phyloP scores from a whole-genome alignment of 352 stramenopile species.

The Nothophytophthora sp. region DNA sequence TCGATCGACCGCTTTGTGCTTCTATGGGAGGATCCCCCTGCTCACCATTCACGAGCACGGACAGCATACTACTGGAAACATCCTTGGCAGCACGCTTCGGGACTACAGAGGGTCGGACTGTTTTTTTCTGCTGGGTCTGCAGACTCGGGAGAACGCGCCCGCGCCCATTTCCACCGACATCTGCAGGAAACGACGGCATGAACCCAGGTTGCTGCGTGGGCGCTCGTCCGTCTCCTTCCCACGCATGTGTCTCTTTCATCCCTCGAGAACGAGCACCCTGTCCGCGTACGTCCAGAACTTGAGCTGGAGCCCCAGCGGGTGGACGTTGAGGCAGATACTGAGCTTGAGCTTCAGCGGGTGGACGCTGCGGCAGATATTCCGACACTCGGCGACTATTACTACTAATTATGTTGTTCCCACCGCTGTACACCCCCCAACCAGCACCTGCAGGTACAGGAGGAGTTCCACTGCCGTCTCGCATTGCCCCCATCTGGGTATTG shows the following conservation, averaged over 20 bases:
- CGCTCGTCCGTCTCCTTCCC: constrained; percentile 16
- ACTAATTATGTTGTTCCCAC: constrained; percentile 3
- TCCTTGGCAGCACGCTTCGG: constrained; percentile 67
- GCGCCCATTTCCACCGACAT: constrained; percentile 3
- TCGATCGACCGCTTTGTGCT: neutral
- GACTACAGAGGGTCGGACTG: constrained; percentile 4
- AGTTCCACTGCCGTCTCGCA: neutral
- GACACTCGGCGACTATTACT: constrained; percentile 11
- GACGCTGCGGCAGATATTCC: too few relatives aligned
- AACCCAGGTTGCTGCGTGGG: constrained; percentile 11
- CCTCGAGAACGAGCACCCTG: constrained; percentile 9
- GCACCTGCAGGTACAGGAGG: neutral
- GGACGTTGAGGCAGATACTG: constrained; percentile 6
- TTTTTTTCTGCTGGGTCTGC: constrained; percentile 21
- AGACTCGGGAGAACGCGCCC: constrained; percentile 10
- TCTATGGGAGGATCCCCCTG: neutral
- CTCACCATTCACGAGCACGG: constrained; percentile 13
- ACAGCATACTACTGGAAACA: constrained; percentile 9
- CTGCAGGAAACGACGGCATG: constrained; percentile 4
- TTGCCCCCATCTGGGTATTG: too few relatives aligned
- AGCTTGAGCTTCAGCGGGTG: constrained; percentile 1
- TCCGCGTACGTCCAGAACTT: constrained; percentile 5
- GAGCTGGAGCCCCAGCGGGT: constrained; percentile 1
- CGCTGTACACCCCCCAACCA: constrained; percentile 6
- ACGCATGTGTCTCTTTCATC: constrained; percentile 4